These are phyloP conservation scores for Rubia peregrina DNA, from an alignment of 305 asterid genomes.

Conservation along the genomic window DNA sequence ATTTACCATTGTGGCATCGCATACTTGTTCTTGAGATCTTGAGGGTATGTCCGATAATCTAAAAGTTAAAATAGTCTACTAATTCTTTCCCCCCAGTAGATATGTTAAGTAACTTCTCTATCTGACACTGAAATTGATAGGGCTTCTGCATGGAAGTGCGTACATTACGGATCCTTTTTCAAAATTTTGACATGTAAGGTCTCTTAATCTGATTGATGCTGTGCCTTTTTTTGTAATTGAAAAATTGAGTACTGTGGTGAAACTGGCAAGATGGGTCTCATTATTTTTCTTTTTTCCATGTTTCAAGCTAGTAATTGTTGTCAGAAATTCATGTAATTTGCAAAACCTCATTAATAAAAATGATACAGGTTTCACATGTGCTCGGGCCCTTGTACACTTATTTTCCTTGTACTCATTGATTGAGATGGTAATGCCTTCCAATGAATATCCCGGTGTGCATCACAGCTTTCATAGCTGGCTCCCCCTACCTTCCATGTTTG, in stretches of 20 bases:
- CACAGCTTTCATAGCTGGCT: not conserved
- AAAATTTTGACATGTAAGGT: slow-evolving; percentile 94
- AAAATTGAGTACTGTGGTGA: not conserved
- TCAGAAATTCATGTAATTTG: not conserved
- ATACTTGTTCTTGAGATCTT: slow-evolving; percentile 94
- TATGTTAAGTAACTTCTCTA: slow-evolving; percentile 8
- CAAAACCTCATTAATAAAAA: not conserved
- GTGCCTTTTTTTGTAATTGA: not conserved
- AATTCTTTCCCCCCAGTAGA: not conserved
- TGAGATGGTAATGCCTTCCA: not conserved
- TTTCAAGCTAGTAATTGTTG: not conserved
- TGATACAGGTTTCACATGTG: not conserved
- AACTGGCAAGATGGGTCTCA: not conserved
- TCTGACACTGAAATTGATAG: slow-evolving; percentile 36
- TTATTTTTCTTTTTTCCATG: no score
- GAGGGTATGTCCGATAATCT: slow-evolving; percentile 57
- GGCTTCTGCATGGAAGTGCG: slow-evolving; percentile 99
- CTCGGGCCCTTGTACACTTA: not conserved
- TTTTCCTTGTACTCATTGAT: not conserved
- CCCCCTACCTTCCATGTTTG: not conserved
- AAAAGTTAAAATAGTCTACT: not conserved
- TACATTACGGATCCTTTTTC: slow-evolving; percentile 79
- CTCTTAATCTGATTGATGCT: slow-evolving; percentile 16
- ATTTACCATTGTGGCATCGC: slow-evolving; percentile 97
- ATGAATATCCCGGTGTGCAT: not conserved